Evolutionary conservation across 768 basidiomycete species (phyloP), one percentile per base, ranked within the genome.

Genomic region (Gloeophyllum trabeum): DNA sequence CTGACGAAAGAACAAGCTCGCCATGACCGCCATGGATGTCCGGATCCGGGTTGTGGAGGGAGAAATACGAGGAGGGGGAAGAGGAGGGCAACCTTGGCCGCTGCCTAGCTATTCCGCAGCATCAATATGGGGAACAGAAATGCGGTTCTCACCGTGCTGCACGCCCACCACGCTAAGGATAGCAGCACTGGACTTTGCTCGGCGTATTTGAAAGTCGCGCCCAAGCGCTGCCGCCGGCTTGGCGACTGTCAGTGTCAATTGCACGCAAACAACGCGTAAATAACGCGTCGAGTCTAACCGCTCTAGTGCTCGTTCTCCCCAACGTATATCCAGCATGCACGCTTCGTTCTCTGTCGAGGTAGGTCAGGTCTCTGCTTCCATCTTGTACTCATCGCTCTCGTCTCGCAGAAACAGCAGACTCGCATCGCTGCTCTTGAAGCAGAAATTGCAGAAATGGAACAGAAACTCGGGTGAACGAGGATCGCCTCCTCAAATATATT

Each of bases 1-100:
- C 60, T 85, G 82, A 23, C 71, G 66, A 32, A 32, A 32, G 28
- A 32, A 32, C 16, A 32, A 32, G 28, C 10, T 16, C 28, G 28
- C 28, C 28, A 32, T 32, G 10, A 32, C 28, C 16, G 10, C 28
- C 16, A 10, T 32, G 16, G 10, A 10, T 32, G 28, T 10, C 28
- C 10, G 28, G n/a, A n/a, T n/a, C n/a, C n/a, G n/a, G n/a, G n/a
- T n/a, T n/a, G n/a, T n/a, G n/a, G n/a, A n/a, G n/a, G n/a, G n/a
- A n/a, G n/a, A n/a, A n/a, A n/a, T n/a, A n/a, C n/a, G n/a, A n/a
- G n/a, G n/a, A n/a, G n/a, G n/a, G n/a, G n/a, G n/a, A n/a, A n/a
- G n/a, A n/a, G n/a, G n/a, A n/a, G n/a, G n/a, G n/a, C n/a, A n/a
- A n/a, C n/a, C n/a, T n/a, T n/a, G n/a, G n/a, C n/a, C n/a, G n/a